phyloP scores from a whole-genome alignment of 1,284 basidiomycete genomes.

The Ustilago bromivora region DNA sequence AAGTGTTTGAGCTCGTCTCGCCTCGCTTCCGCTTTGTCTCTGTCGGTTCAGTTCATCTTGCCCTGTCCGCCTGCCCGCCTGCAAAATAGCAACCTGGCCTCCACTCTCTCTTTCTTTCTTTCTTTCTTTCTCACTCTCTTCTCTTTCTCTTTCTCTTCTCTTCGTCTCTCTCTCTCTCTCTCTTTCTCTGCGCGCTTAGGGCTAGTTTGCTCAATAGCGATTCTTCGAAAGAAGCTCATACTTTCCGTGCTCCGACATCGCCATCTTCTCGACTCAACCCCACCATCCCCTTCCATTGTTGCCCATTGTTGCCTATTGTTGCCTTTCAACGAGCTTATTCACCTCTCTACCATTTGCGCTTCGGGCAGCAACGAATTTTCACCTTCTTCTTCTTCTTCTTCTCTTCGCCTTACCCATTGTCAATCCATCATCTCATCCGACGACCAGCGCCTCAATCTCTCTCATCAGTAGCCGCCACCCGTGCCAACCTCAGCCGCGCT shows the following conservation, averaged over 20 bases:
- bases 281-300: not conserved
- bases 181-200: not conserved
- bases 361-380: not conserved
- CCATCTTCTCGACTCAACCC: not conserved
- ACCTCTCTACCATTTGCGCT: not conserved
- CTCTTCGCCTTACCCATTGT: not conserved
- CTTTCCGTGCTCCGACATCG: not conserved
- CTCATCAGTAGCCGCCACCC: not conserved
- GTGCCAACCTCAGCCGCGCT: too few species aligned
- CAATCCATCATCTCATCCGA: not conserved
- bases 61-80: too few species aligned
- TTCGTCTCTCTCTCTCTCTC: too few species aligned
- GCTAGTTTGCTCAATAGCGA: not conserved
- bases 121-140: too few species aligned
- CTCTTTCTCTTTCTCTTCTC: too few species aligned
- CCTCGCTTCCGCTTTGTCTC: too few species aligned
- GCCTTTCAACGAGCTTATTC: not conserved
- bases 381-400: not conserved
- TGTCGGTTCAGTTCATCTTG: too few species aligned
- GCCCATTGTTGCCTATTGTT: too few species aligned
- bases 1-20: too few species aligned
- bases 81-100: too few species aligned
- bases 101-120: too few species aligned
- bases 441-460: not conserved
- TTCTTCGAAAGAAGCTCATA: constrained; percentile 3